These are phyloP conservation scores for Tetracladium maxilliforme DNA, from an alignment of 2,329 filamentous ascomycete genomes.

Conservation along the genomic window DNA sequence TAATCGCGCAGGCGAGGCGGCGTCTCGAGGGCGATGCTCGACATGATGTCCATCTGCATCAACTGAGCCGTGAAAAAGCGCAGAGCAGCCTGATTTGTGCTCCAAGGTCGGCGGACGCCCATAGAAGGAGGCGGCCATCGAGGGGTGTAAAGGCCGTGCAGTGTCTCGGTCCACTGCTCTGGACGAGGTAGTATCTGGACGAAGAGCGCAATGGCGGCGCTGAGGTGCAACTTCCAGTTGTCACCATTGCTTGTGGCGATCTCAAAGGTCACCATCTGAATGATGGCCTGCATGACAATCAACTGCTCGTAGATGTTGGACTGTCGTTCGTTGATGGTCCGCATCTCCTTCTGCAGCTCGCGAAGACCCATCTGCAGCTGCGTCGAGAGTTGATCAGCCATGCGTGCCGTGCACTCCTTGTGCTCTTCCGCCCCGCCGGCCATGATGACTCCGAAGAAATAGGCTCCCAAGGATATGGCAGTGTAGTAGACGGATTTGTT, in stretches of 20 bases:
- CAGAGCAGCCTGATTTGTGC: conserved; percentile 28
- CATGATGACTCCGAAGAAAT: conserved; percentile 36
- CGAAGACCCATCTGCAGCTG: conserved; percentile 28
- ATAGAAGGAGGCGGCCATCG: conserved; percentile 4
- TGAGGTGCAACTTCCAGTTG: conserved; percentile 34
- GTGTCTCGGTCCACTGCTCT: too few species aligned
- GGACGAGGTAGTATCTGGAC: conserved; percentile 18
- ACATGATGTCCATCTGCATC: conserved; percentile 32
- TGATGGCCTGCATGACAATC: conserved; percentile 30
- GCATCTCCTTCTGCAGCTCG: conserved; percentile 23
- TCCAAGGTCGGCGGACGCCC: conserved; percentile 16
- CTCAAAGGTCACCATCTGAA: conserved; percentile 39
- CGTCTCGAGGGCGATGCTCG: conserved; percentile 27
- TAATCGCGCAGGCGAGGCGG: conserved; percentile 24
- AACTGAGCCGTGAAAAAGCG: conserved; percentile 31
- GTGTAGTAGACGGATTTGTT: conserved; percentile 44
- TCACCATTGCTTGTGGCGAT: conserved; percentile 26
- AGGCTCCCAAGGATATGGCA: conserved; percentile 37
- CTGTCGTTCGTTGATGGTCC: conserved; percentile 9
- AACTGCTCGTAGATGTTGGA: conserved; percentile 8
- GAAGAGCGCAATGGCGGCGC: conserved; percentile 33
- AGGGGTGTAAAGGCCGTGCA: conserved; percentile 8
- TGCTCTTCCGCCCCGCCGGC: conserved; percentile 16
- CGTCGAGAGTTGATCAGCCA: conserved; percentile 22
- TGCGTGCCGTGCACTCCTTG: conserved; percentile 17